Evolutionary conservation across 768 basidiomycete genomes (phyloP).

Genomic region (Kwoniella dejecticola): DNA sequence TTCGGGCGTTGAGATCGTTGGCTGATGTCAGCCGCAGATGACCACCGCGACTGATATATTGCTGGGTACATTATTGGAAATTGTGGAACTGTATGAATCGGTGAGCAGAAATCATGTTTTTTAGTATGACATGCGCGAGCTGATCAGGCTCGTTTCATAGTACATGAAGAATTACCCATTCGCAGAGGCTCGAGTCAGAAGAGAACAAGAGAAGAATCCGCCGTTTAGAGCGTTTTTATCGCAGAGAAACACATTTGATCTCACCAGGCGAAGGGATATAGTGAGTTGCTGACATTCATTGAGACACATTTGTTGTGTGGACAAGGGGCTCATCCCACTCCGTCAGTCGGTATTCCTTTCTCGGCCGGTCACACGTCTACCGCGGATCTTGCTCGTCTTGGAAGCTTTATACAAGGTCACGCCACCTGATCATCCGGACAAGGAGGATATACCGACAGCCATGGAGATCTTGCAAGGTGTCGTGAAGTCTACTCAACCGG

Average conservation of each 20-base stretch:
- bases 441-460: slow-evolving; percentile 73
- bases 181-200: slow-evolving; percentile 76
- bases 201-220: slow-evolving; percentile 70
- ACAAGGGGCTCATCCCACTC: no score
- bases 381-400: slow-evolving; percentile 72
- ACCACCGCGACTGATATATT: slow-evolving; percentile 44
- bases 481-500: slow-evolving; percentile 77
- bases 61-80: slow-evolving; percentile 35
- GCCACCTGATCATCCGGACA: slow-evolving; percentile 74
- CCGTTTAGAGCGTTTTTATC: slow-evolving; percentile 67
- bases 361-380: slow-evolving; percentile 84
- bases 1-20: neutral
- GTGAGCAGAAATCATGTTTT: slow-evolving; percentile 22
- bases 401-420: slow-evolving; percentile 66
- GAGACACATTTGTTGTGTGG: no score
- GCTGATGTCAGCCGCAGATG: slow-evolving; percentile 21
- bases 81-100: slow-evolving; percentile 37
- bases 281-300: no score
- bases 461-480: slow-evolving; percentile 68
- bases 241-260: slow-evolving; percentile 37
- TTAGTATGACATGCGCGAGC: neutral
- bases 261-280: slow-evolving; percentile 43
- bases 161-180: slow-evolving; percentile 69
- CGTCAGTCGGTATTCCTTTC: slow-evolving; percentile 70
- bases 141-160: slow-evolving; percentile 16